Base-by-base conservation (phyloP, 192 early-diverging fungal species). In the Funneliformis mosseae region DNA sequence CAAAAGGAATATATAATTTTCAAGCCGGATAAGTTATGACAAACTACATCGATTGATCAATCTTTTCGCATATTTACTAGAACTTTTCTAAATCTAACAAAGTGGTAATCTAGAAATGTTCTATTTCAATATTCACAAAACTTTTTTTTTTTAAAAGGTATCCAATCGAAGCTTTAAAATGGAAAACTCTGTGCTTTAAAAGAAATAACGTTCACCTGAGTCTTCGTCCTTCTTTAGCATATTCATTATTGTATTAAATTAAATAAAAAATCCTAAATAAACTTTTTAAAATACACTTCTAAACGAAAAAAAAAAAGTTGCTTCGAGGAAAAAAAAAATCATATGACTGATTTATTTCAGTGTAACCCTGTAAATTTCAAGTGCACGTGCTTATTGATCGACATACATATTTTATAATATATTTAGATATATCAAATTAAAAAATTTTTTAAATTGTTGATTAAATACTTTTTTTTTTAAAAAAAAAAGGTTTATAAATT, bases 211-310 rank as follows among this genome's bases (percentile, higher is more conserved):
- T 43, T 72, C 43, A 68, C 77, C 77, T 46, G 77, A 78, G 48
- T 78, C 77, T 67, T 78, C 77, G 64, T 78, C 77, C 42, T 78
- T 78, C n/a, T 78, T 78, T 68, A 64, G 46, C 4, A 69, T 27
- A 78, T 78, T 78, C 77, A 78, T 78, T 16, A 8, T 41, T 71
- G 8, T 38, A 33, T 33, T 55, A 55, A 55, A 55, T 55, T 55
- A 55, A 55, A 11, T 55, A 18, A 55, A n/a, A n/a, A 55, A 55
- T 5, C 5, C 21, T 9, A 45, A 45, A 45, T 45, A 45, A 45
- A 21, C 21, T 55, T 55, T 55, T 48, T 48, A 33, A 33, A 33
- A 33, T 48, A 48, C 14, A 55, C 16, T 5, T 55, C 14, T 55
- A 55, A 55, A 16, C 48, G 12, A 50, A 55, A 55, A 55, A 55